A percentile compares a stretch with the other conserved stretches of the same genome.
Evolutionary conservation across 345 rosid species (phyloP).

Genomic region (Cardamine resedifolia): DNA sequence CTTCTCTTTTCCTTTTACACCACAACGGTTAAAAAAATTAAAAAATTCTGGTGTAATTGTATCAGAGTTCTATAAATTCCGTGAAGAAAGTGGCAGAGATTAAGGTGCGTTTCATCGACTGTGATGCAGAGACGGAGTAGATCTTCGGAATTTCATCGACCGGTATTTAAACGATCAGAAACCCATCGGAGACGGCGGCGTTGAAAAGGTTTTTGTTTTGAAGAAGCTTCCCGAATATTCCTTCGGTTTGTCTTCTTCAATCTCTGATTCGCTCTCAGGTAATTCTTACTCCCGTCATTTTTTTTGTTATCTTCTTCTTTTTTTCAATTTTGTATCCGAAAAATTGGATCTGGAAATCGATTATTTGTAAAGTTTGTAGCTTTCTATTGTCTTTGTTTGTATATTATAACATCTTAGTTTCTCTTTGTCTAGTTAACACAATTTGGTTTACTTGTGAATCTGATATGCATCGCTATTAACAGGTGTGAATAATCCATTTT

Average conservation of each 20-base stretch:
- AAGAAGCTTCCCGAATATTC: constrained; percentile 16
- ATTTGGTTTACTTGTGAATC: constrained; percentile 3
- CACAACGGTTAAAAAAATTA: constrained; percentile 20
- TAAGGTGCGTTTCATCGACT: constrained; percentile 16
- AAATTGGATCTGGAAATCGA: constrained; percentile 27
- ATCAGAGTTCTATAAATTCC: neutral
- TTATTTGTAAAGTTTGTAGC: neutral
- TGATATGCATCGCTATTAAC: neutral
- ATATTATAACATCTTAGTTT: neutral
- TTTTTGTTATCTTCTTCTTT: neutral
- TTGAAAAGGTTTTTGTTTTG: constrained; percentile 10
- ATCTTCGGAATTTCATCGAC: constrained; percentile 25
- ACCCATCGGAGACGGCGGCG: constrained; percentile 27
- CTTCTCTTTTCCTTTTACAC: constrained; percentile 19
- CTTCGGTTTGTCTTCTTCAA: constrained; percentile 13
- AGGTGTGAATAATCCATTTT: constrained; percentile 11
- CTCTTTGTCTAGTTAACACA: neutral
- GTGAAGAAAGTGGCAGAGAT: constrained; percentile 1
- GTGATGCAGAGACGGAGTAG: constrained; percentile 32
- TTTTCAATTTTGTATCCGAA: neutral
- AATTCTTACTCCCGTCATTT: neutral
- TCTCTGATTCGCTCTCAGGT: constrained; percentile 12
- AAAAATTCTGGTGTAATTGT: too few species aligned
- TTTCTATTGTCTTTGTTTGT: neutral
- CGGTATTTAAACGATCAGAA: neutral